Conservation (phyloP, 2,329 filamentous ascomycete species). For the Oidium heveae region DNA sequence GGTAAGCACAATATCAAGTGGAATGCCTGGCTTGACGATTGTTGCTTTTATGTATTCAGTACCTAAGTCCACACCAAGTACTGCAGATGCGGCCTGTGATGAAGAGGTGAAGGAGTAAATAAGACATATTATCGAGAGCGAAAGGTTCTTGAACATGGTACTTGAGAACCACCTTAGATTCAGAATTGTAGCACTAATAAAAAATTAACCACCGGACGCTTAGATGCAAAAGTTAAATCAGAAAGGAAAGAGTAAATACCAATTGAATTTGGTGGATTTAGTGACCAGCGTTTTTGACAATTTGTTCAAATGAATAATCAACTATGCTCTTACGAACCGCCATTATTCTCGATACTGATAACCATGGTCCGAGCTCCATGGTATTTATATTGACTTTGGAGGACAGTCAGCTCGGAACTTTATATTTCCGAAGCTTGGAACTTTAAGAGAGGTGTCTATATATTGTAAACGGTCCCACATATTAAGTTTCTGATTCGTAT, state of each 20-base stretch:
- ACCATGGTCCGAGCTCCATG: background rate
- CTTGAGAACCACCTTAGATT: background rate
- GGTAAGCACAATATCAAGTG: constrained; percentile 89
- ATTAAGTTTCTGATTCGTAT: no score
- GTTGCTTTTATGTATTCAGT: constrained; percentile 94
- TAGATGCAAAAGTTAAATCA: no score
- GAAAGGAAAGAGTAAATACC: no score
- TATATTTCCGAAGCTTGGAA: no score
- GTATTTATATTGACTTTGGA: background rate
- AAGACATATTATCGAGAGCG: background rate
- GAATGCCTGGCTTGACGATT: constrained; percentile 86
- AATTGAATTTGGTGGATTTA: no score
- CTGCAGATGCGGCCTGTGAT: constrained; percentile 28
- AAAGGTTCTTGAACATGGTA: background rate
- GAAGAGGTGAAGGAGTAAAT: constrained; percentile 14
- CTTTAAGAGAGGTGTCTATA: no score
- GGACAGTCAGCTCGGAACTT: no score
- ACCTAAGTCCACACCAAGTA: constrained; percentile 79
- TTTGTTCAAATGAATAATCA: no score
- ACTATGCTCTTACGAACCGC: background rate
- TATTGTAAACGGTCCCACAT: no score
- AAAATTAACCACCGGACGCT: no score
- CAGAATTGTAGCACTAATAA: no score
- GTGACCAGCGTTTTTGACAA: no score
- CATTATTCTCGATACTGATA: background rate